phyloP scores from a whole-genome alignment of 2,329 filamentous ascomycete species.

The Xylariomycetidae sp. region DNA sequence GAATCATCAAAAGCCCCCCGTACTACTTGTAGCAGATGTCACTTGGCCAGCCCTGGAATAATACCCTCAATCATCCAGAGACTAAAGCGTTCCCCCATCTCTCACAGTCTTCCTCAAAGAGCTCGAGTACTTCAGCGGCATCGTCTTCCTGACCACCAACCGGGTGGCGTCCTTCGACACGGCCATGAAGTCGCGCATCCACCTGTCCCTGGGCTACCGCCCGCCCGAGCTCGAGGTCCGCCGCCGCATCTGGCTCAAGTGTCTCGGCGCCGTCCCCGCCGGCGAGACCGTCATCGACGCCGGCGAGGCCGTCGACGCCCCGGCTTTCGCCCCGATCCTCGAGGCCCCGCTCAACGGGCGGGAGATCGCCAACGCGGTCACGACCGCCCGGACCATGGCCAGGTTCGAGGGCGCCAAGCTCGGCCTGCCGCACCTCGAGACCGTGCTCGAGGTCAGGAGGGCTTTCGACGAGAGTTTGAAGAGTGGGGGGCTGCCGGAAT shows the following conservation, averaged over 20 bases:
- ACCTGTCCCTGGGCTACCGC: constrained; percentile 32
- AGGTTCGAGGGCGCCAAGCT: constrained; percentile 17
- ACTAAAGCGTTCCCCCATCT: background rate
- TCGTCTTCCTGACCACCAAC: constrained; percentile 42
- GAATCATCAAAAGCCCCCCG: no score
- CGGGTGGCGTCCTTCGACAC: constrained; percentile 32
- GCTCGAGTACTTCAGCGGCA: constrained; percentile 37
- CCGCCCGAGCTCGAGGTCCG: constrained; percentile 15
- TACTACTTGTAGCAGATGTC: no score
- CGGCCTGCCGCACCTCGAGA: constrained; percentile 19
- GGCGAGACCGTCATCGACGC: constrained; percentile 10
- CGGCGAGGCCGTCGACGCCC: constrained; percentile 6
- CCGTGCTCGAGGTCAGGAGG: constrained; percentile 20
- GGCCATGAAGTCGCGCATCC: constrained; percentile 38
- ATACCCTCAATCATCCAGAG: no score
- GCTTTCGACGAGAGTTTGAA: constrained; percentile 18
- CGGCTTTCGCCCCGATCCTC: constrained; percentile 4
- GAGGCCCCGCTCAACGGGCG: constrained; percentile 17
- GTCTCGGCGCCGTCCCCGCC: constrained; percentile 10
- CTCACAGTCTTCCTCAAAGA: constrained; percentile 33
- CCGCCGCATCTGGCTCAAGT: constrained; percentile 20
- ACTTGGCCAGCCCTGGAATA: no score
- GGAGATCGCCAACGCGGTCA: constrained; percentile 22
- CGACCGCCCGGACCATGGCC: constrained; percentile 21
- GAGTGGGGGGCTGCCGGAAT: no score